phyloP scores from a whole-genome alignment of 129 eudicot species.

The sunflower (Helianthus annuus) region DNA sequence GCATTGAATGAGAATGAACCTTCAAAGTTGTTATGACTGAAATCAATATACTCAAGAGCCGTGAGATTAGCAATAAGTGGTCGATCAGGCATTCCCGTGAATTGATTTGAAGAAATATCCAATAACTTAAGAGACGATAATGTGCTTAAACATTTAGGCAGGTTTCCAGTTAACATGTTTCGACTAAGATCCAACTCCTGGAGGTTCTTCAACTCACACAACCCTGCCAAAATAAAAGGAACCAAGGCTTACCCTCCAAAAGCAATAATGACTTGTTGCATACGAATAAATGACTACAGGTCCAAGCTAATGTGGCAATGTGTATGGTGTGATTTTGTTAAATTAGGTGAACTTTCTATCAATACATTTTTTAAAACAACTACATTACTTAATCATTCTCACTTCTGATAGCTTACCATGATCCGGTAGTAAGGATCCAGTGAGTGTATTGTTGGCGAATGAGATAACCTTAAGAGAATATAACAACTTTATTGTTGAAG shows the following conservation, averaged over 20 bases:
- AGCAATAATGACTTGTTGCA: too few species aligned
- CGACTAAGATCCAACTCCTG: slow-evolving; percentile 21
- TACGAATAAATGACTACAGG: too few species aligned
- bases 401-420: background rate
- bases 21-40: slow-evolving; percentile 27
- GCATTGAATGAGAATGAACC: background rate
- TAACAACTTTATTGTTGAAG: slow-evolving; percentile 15
- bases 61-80: slow-evolving; percentile 20
- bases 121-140: slow-evolving; percentile 29
- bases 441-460: background rate
- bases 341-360: too few species aligned
- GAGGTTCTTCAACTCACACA: slow-evolving; percentile 28
- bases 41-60: slow-evolving; percentile 34
- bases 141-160: slow-evolving; percentile 21
- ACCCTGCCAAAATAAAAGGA: slow-evolving; percentile 7
- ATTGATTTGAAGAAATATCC: slow-evolving; percentile 28
- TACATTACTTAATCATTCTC: background rate
- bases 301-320: too few species aligned
- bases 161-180: slow-evolving; percentile 19
- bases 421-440: background rate
- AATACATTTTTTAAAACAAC: too few species aligned
- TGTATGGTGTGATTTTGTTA: too few species aligned
- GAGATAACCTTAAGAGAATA: slow-evolving; percentile 22
- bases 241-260: too few species aligned
- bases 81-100: background rate